phyloP scores from a whole-genome alignment of 345 rosid genomes.

The Citrus trifoliata region DNA sequence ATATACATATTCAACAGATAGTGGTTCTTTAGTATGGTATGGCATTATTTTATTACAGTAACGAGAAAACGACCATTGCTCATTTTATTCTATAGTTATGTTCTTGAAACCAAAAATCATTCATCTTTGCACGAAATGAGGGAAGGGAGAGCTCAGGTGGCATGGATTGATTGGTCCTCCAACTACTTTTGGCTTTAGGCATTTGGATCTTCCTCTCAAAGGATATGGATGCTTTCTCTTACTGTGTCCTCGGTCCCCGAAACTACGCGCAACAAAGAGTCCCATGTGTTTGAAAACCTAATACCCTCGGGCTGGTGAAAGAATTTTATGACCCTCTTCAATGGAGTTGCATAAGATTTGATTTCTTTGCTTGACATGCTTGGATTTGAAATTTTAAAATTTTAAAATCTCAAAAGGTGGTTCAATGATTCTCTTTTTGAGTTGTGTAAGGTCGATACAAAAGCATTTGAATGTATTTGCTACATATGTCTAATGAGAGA shows the following conservation, averaged over 20 bases:
- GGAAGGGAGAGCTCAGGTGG: background rate
- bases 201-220: conserved; percentile 9
- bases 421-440: background rate
- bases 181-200: conserved; percentile 16
- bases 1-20: background rate
- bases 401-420: background rate
- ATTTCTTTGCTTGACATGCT: background rate
- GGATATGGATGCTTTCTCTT: conserved; percentile 1
- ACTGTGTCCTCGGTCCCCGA: background rate
- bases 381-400: background rate
- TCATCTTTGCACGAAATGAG: background rate
- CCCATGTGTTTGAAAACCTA: background rate
- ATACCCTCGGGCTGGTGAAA: background rate
- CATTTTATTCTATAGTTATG: background rate
- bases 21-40: background rate
- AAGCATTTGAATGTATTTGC: background rate
- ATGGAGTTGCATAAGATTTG: background rate
- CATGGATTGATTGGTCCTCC: background rate
- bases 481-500: background rate
- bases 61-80: background rate
- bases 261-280: background rate
- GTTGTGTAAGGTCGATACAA: background rate
- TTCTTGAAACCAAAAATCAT: background rate
- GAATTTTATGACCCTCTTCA: background rate
- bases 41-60: background rate